Percentiles rank a stretch among this genome's conserved stretches.
These are phyloP conservation scores for Apiospora malaysiana DNA, from an alignment of 2,329 filamentous ascomycete genomes.

Conservation along the genomic window DNA sequence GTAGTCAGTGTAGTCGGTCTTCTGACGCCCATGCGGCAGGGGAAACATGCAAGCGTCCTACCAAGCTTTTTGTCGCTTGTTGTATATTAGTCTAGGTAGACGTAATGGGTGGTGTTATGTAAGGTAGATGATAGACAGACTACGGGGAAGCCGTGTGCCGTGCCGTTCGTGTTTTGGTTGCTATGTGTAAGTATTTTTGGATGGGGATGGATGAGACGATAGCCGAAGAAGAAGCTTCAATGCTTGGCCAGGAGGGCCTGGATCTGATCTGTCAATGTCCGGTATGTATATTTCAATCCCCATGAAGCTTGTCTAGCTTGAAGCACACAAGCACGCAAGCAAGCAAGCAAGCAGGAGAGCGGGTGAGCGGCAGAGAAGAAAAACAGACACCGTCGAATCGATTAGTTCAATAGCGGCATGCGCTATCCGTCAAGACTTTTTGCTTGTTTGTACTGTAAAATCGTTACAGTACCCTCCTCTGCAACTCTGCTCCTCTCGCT, in stretches of 20 bases:
- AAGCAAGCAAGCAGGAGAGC: too few species aligned
- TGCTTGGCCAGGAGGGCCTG: neutral
- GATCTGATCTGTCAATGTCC: constrained; percentile 16
- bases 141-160: constrained; percentile 2
- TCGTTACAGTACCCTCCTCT: neutral
- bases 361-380: too few species aligned
- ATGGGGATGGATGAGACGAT: constrained; percentile 8
- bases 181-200: neutral
- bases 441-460: neutral
- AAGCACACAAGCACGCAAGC: neutral
- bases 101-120: too few species aligned
- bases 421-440: neutral
- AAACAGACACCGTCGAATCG: neutral
- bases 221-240: constrained; percentile 16
- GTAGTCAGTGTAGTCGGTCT: neutral
- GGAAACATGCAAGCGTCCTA: neutral
- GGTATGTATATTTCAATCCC: too few species aligned
- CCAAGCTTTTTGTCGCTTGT: neutral
- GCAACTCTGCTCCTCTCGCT: neutral
- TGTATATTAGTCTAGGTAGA: neutral
- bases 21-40: neutral
- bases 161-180: constrained; percentile 4
- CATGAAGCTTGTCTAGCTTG: too few species aligned
- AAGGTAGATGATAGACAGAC: neutral
- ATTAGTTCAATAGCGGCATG: constrained; percentile 1